Base-by-base conservation (phyloP, 371 early-diverging fungal species). In the Nematocida sp. region DNA sequence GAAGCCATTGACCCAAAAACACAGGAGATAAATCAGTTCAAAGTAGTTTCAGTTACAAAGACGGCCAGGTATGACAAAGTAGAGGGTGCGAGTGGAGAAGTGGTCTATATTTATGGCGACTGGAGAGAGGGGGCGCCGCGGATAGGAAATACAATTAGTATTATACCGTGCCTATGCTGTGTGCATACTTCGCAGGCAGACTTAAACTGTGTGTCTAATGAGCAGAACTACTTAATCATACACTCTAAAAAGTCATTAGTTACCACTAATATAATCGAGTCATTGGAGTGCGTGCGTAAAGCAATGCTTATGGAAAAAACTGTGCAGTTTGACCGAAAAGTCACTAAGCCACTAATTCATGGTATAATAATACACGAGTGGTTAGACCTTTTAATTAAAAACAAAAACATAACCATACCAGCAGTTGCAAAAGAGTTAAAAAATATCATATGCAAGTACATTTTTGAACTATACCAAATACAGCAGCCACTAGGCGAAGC, bases 351-450 rank as follows among this genome's bases (percentile, higher is more conserved):
- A 11, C 70, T 39, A 42, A 39, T 75, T 4, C 56, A 27, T 55
- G 76, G 76, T n/a, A 40, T 67, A 18, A 54, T 75, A 11, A 18
- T 75, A 27, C 76, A 75, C 70, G 76, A 75, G 50, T 75, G 76
- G 76, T 9, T 75, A 3, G 67, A 67, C 27, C 33, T 66, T 46
- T 45, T 75, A 15, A 20, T 55, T 7, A 55, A 55, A 27, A 66
- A 75, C 56, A 64, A 23, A 46, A 50, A 75, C 18, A 23, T 7
- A 9, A 44, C 76, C 13, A 25, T 67, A 6, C 6, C n/a, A 18
- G 27, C n/a, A 25, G 76, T 39, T 40, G 67, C 52, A 13, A 33
- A 47, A 15, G 76, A 67, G 47, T 25, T 75, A 40, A 75, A 75
- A 46, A 11, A 6, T 0, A 75, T 75, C 44, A n/a, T 75, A 9